phyloP scores from a whole-genome alignment of 352 stramenopile species.

The Thalassiosira ordinaria region DNA sequence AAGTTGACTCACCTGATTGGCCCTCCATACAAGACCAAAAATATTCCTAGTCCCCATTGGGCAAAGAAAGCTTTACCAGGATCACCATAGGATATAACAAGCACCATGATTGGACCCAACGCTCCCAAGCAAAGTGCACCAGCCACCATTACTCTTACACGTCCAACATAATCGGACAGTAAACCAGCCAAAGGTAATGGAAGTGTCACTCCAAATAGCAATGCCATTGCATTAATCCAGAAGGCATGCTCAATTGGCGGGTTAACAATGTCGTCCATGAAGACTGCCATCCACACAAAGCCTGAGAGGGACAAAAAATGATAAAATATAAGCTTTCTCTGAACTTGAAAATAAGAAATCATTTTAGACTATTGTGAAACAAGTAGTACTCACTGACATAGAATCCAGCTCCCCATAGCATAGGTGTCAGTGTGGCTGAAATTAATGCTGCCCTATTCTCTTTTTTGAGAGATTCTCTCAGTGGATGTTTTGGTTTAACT shows the following conservation, averaged over 20 bases:
- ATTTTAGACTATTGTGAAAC: too few relatives aligned
- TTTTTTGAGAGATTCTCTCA: slow-evolving; percentile 54
- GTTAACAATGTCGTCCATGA: slow-evolving; percentile 69
- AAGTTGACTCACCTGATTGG: slow-evolving; percentile 48
- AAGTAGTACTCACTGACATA: slow-evolving; percentile 54
- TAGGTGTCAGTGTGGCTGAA: slow-evolving; percentile 60
- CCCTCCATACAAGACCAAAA: slow-evolving; percentile 57
- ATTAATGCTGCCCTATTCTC: slow-evolving; percentile 60
- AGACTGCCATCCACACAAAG: slow-evolving; percentile 76
- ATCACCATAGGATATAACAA: slow-evolving; percentile 54
- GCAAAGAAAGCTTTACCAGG: slow-evolving; percentile 57
- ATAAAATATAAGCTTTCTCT: too few relatives aligned
- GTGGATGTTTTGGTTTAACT: slow-evolving; percentile 47
- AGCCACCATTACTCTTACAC: slow-evolving; percentile 61
- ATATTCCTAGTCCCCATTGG: slow-evolving; percentile 61
- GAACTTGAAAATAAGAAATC: too few relatives aligned
- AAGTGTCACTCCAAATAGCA: slow-evolving; percentile 59
- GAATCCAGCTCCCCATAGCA: slow-evolving; percentile 66
- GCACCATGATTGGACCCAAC: slow-evolving; percentile 53
- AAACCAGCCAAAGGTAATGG: slow-evolving; percentile 52
- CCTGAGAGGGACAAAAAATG: too few relatives aligned
- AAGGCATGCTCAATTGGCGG: slow-evolving; percentile 66
- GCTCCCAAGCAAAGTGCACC: slow-evolving; percentile 37
- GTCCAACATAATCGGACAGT: slow-evolving; percentile 62
- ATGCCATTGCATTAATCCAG: slow-evolving; percentile 63